These are phyloP conservation scores for Fusarium sarcochroum DNA, from an alignment of 2,329 filamentous ascomycete genomes.

Conservation along the genomic window DNA sequence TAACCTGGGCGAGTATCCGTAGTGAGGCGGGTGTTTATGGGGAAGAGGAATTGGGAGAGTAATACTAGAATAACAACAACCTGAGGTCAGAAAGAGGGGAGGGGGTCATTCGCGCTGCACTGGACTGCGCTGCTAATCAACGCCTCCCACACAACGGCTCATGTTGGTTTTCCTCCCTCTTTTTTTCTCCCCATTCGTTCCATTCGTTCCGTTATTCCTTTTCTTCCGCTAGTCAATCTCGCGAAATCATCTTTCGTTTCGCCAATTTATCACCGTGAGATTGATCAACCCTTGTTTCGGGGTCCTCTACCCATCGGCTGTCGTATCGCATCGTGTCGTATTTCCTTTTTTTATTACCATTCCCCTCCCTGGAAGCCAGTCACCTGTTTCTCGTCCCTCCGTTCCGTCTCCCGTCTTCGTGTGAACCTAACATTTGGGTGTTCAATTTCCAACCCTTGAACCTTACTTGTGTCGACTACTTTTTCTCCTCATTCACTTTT, in stretches of 20 bases:
- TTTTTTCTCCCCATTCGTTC: conserved; percentile 15
- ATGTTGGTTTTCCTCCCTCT: conserved; percentile 14
- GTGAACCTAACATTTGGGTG: conserved; percentile 17
- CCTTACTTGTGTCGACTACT: conserved; percentile 24
- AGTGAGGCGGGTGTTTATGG: conserved; percentile 5
- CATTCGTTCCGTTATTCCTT: conserved; percentile 1
- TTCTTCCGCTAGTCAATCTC: conserved; percentile 15
- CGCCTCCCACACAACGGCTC: conserved; percentile 42
- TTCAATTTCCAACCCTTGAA: conserved; percentile 29
- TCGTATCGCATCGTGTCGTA: conserved; percentile 25
- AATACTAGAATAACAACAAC: conserved; percentile 7
- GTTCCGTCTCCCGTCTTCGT: conserved; percentile 25
- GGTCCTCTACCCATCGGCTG: conserved; percentile 26
- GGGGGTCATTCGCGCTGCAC: conserved; percentile 13
- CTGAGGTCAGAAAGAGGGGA: conserved; percentile 16
- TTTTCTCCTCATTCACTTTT: conserved; percentile 11
- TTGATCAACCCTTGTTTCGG: conserved; percentile 39
- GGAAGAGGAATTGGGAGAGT: background rate
- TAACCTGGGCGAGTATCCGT: conserved; percentile 3
- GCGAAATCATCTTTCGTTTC: conserved; percentile 23
- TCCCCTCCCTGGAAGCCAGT: conserved; percentile 46
- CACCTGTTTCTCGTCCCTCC: conserved; percentile 48
- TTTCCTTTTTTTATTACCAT: conserved; percentile 49
- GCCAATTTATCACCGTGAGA: conserved; percentile 12
- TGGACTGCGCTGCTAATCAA: conserved; percentile 36